Evolutionary conservation across 2,329 filamentous ascomycete genomes (phyloP).

Genomic region (Teratosphaeria destructans): DNA sequence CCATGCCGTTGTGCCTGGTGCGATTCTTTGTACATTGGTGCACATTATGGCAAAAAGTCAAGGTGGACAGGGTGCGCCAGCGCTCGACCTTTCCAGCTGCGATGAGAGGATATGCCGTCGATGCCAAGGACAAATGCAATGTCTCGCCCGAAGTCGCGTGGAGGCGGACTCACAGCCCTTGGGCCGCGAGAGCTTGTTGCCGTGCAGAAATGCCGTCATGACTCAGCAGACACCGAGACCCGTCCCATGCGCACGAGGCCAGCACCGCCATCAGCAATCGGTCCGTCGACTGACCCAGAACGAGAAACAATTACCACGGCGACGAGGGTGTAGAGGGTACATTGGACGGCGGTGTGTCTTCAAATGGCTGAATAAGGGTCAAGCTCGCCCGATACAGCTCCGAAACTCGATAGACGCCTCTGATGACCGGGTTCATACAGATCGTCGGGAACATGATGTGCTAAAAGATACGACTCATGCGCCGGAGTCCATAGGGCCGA

Average conservation of each 20-base stretch:
- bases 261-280: background rate
- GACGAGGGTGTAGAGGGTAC: background rate
- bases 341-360: background rate
- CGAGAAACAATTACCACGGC: background rate
- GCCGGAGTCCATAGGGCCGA: background rate
- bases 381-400: background rate
- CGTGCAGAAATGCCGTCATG: background rate
- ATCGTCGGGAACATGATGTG: background rate
- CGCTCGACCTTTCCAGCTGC: background rate
- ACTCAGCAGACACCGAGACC: background rate
- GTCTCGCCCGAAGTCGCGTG: background rate
- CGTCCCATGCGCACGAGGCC: background rate
- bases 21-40: background rate
- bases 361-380: background rate
- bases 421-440: background rate
- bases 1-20: background rate
- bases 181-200: background rate
- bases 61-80: background rate
- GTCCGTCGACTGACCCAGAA: background rate
- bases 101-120: background rate
- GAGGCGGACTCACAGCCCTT: background rate
- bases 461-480: background rate
- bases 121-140: background rate
- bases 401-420: background rate
- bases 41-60: background rate